Conservation (phyloP, 2,329 filamentous ascomycete genomes). For the Onygenales sp. region DNA sequence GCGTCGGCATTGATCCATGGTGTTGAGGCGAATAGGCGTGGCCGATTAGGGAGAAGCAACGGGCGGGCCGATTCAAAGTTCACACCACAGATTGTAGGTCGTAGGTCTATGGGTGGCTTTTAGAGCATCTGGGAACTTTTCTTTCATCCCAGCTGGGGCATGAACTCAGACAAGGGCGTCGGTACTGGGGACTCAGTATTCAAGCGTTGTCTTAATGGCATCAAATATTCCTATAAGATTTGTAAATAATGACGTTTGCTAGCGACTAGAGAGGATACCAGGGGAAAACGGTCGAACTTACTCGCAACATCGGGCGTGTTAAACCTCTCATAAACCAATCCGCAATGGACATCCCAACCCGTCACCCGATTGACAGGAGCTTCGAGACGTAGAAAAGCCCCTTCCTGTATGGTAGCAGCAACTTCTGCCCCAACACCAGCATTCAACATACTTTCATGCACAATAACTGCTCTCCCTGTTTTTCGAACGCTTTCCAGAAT, state of each 20-base stretch:
- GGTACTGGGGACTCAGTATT: constrained; percentile 42
- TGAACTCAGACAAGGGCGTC: too few relatives aligned
- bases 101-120: background rate
- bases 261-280: background rate
- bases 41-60: too few relatives aligned
- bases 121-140: background rate
- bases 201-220: constrained; percentile 55
- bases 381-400: constrained; percentile 74
- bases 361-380: constrained; percentile 77
- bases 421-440: constrained; percentile 83
- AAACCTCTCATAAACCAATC: constrained; percentile 69
- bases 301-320: constrained; percentile 78
- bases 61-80: too few relatives aligned
- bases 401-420: constrained; percentile 77
- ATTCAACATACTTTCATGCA: constrained; percentile 89
- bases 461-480: constrained; percentile 76
- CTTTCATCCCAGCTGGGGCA: background rate
- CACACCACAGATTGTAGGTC: background rate
- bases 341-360: constrained; percentile 81
- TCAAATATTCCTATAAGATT: constrained; percentile 55
- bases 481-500: constrained; percentile 76
- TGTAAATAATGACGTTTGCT: constrained; percentile 5
- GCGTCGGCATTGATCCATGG: too few relatives aligned
- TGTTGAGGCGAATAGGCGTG: too few relatives aligned
- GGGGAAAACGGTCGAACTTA: constrained; percentile 43